Conservation (phyloP, 768 basidiomycete species). For the Stropharia rugosoannulata region DNA sequence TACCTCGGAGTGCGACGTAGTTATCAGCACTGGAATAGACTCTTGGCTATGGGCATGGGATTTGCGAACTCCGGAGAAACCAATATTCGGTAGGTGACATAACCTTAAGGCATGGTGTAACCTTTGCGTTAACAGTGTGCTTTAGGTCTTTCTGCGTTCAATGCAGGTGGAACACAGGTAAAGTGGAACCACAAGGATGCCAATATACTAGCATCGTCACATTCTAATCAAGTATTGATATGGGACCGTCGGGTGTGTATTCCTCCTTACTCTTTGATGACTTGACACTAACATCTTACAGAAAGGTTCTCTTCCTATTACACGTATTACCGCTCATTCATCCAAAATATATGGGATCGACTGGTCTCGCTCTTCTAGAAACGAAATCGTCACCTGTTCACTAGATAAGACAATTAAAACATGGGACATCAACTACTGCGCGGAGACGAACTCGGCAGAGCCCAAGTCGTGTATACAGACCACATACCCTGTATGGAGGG, state of each 20-base stretch:
- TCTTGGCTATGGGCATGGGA: conserved; percentile 97
- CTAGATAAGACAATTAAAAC: conserved; percentile 92
- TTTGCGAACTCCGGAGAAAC: conserved; percentile 65
- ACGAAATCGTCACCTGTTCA: conserved; percentile 91
- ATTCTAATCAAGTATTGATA: conserved; percentile 81
- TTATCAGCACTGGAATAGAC: conserved; percentile 91
- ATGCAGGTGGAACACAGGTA: conserved; percentile 88
- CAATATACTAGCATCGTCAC: conserved; percentile 87
- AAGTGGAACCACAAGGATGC: conserved; percentile 94
- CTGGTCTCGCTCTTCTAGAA: conserved; percentile 77
- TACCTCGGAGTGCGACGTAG: conserved; percentile 76
- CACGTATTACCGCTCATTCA: conserved; percentile 76
- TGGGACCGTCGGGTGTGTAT: conserved; percentile 89
- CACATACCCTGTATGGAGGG: conserved; percentile 91
- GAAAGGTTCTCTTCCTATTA: conserved; percentile 87
- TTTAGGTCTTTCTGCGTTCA: conserved; percentile 46
- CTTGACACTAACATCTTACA: conserved; percentile 25
- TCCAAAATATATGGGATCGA: conserved; percentile 98
- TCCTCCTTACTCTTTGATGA: background rate
- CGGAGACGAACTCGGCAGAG: conserved; percentile 18
- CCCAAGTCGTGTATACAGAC: conserved; percentile 64
- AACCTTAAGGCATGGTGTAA: background rate
- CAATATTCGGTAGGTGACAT: conserved; percentile 49
- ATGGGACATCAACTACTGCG: conserved; percentile 57
- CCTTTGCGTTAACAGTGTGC: background rate